Evolutionary conservation across 1,139 yeast species (phyloP), one percentile per base, ranked within the genome.

Genomic region (Taphrina communis): DNA sequence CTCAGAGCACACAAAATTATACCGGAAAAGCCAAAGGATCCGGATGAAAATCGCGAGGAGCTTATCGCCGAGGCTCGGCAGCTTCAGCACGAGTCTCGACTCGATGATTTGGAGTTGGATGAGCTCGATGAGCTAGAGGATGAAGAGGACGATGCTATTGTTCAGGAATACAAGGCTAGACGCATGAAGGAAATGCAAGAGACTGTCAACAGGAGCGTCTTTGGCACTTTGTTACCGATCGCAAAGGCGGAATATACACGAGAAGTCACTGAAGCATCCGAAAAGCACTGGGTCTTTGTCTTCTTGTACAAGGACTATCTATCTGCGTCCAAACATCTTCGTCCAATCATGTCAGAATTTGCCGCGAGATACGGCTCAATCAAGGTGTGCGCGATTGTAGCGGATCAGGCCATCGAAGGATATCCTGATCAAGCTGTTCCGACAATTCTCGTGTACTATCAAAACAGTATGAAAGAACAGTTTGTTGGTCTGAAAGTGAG

Each of bases 351-450:
- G 42, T 51, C 77, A 8, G 77, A 79, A 42, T 75, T 86, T 55
- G 90, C 95, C 0, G 72, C 75, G 0, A 87, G 84, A 73, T 89
- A 83, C 74, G 85, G 86, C n/a, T 97, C 94, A 74, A 79, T 94
- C 75, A 94, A 94, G 78, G 88, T 94, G 76, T 94, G 93, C 57
- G 97, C 94, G 73, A 94, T 94, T 65, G 89, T 90, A 14, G 97
- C 90, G 25, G 83, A 86, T 72, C 86, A 97, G 77, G 96, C 97
- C 70, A 89, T 93, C 72, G 98, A 93, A 75, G 87, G 88, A 76
- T 94, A 93, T 77, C 97, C 98, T 0, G 93, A 90, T 41, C 78
- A 84, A 52, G 93, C 90, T 78, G 89, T 97, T 75, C 99, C 99
- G 1, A 95, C 99, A 0, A 80, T 94, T 25, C 82, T 94, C 60